These are phyloP conservation scores for Mycosarcoma mackinlayi DNA, from an alignment of 1,284 basidiomycete species.

Conservation along the genomic window DNA sequence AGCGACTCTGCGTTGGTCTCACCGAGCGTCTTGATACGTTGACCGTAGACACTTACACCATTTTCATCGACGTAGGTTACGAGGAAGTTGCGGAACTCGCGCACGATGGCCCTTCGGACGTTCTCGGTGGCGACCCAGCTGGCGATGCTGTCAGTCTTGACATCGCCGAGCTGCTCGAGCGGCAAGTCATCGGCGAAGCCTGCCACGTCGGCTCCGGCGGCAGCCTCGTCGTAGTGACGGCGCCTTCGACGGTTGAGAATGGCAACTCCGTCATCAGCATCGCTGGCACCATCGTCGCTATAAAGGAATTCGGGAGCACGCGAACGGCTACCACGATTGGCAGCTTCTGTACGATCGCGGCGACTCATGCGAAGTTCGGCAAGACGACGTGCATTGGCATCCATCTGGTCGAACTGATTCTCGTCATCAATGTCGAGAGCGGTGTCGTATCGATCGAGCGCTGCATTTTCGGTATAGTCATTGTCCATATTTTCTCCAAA, in stretches of 20 bases:
- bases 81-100: slow-evolving; percentile 93
- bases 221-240: slow-evolving; percentile 70
- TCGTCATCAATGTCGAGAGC: slow-evolving; percentile 84
- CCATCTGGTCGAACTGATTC: slow-evolving; percentile 77
- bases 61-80: slow-evolving; percentile 94
- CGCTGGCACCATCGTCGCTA: slow-evolving; percentile 73
- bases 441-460: slow-evolving; percentile 88
- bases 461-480: slow-evolving; percentile 85
- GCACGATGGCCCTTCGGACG: slow-evolving; percentile 87
- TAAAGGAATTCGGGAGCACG: slow-evolving; percentile 86
- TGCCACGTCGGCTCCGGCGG: slow-evolving; percentile 73
- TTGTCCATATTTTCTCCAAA: slow-evolving; percentile 82
- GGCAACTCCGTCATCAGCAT: slow-evolving; percentile 65
- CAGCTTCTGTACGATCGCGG: slow-evolving; percentile 82
- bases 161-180: slow-evolving; percentile 93
- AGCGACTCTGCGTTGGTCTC: slow-evolving; percentile 97
- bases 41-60: slow-evolving; percentile 91
- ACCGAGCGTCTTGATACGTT: slow-evolving; percentile 90
- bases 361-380: slow-evolving; percentile 89
- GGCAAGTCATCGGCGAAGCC: slow-evolving; percentile 81
- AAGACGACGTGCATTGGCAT: slow-evolving; percentile 79
- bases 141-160: slow-evolving; percentile 94
- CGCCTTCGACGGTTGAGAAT: slow-evolving; percentile 68
- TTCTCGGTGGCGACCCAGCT: slow-evolving; percentile 96
- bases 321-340: slow-evolving; percentile 72